Conservation (phyloP, 495 filamentous ascomycete genomes). For the Chaetomium cochliodes region DNA sequence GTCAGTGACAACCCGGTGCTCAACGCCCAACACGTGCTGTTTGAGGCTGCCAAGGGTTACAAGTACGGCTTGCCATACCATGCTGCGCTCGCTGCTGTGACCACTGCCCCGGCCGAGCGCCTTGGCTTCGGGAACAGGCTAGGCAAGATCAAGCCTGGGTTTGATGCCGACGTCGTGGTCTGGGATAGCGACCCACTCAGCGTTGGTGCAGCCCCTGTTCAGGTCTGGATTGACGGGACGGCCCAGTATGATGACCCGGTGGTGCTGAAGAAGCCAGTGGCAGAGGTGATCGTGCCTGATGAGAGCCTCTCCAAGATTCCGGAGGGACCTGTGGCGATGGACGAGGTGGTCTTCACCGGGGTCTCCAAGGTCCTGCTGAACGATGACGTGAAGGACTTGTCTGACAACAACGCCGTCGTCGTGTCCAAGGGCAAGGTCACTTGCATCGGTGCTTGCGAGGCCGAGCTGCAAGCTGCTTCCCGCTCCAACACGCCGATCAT, state of each 20-base stretch:
- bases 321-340: conserved; percentile 37
- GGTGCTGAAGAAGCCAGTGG: conserved; percentile 42
- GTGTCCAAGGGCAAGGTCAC: conserved; percentile 49
- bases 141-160: conserved; percentile 60
- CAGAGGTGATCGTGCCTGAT: conserved; percentile 29
- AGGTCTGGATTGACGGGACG: conserved; percentile 66
- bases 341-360: conserved; percentile 50
- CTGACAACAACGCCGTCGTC: conserved; percentile 37
- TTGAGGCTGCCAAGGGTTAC: conserved; percentile 61
- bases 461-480: conserved; percentile 35
- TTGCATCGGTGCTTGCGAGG: conserved; percentile 50
- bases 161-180: conserved; percentile 64
- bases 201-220: conserved; percentile 58
- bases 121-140: conserved; percentile 58
- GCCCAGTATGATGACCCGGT: conserved; percentile 49
- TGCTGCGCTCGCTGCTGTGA: conserved; percentile 59
- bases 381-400: neutral
- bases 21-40: conserved; percentile 52
- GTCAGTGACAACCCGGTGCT: conserved; percentile 53
- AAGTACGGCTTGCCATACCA: conserved; percentile 61
- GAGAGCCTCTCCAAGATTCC: conserved; percentile 33
- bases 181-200: conserved; percentile 66
- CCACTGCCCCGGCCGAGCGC: conserved; percentile 58
- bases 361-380: conserved; percentile 44
- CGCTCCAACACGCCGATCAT: conserved; percentile 39